These are phyloP conservation scores for Salix viminalis DNA, from an alignment of 345 rosid genomes.

Conservation along the genomic window DNA sequence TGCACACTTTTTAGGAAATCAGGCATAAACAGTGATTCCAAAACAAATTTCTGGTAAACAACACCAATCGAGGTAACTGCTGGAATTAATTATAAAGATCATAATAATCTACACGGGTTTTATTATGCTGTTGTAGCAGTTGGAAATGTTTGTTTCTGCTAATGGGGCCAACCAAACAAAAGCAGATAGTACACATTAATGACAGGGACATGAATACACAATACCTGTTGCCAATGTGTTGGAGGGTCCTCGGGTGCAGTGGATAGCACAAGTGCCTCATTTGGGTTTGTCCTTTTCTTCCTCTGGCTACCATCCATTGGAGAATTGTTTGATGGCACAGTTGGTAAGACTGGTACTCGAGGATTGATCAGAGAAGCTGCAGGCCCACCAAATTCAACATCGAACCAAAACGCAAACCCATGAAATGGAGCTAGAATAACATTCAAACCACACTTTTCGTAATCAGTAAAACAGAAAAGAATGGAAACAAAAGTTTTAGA, in stretches of 20 bases:
- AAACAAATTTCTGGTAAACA: not conserved
- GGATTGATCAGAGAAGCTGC: slow-evolving; percentile 40
- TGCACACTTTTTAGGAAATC: not conserved
- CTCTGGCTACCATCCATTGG: slow-evolving; percentile 47
- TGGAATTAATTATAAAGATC: not conserved
- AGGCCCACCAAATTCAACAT: slow-evolving; percentile 71
- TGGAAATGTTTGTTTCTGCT: not conserved
- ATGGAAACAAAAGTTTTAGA: not conserved
- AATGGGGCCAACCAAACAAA: not conserved
- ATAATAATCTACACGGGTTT: not conserved
- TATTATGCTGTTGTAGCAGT: not conserved
- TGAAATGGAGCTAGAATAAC: slow-evolving; percentile 78
- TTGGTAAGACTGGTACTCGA: slow-evolving; percentile 21
- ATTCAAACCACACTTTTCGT: slow-evolving; percentile 4
- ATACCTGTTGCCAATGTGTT: slow-evolving; percentile 35
- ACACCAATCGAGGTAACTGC: not conserved
- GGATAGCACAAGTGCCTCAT: slow-evolving; percentile 66
- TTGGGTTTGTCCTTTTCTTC: slow-evolving; percentile 68
- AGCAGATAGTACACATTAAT: not conserved
- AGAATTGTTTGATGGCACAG: slow-evolving; percentile 35
- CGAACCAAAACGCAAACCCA: slow-evolving; percentile 99
- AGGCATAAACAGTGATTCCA: not conserved
- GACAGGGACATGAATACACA: not conserved
- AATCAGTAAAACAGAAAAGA: not conserved
- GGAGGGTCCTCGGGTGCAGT: slow-evolving; percentile 94